Conservation (phyloP, 441 rosid species). For the Pelargonium myrrhifolium region DNA sequence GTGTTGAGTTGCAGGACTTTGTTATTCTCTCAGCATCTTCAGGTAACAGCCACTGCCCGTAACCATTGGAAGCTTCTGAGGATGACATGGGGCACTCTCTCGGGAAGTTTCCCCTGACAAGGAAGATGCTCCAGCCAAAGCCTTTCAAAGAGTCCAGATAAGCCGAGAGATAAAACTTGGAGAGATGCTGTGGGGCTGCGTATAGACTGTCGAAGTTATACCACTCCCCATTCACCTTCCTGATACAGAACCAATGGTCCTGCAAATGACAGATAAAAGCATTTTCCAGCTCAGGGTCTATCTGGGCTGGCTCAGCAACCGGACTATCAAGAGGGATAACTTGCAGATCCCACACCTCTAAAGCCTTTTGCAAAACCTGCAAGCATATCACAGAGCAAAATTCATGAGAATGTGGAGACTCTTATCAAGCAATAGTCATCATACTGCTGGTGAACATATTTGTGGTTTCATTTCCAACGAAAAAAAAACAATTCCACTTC, state of each 20-base stretch:
- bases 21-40: conserved; percentile 78
- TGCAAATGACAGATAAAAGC: conserved; percentile 91
- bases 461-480: too few relatives aligned
- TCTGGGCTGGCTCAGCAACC: conserved; percentile 80
- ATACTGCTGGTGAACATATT: too few relatives aligned
- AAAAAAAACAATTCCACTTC: too few relatives aligned
- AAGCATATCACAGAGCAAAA: neutral
- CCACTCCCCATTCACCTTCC: conserved; percentile 92
- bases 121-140: conserved; percentile 84
- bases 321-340: conserved; percentile 86
- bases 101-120: conserved; percentile 82
- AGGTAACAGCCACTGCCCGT: conserved; percentile 82
- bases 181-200: conserved; percentile 77
- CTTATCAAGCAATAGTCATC: too few relatives aligned
- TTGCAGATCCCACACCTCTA: conserved; percentile 87
- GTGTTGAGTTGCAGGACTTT: conserved; percentile 47
- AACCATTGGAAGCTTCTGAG: conserved; percentile 63
- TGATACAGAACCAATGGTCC: conserved; percentile 90
- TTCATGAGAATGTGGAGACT: neutral
- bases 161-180: conserved; percentile 83
- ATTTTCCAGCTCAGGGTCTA: conserved; percentile 76
- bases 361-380: conserved; percentile 88
- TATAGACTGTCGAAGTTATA: conserved; percentile 87
- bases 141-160: conserved; percentile 74
- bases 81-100: conserved; percentile 65